Evolutionary conservation across 2,329 filamentous ascomycete species (phyloP).

Genomic region (Fulvia fulva): DNA sequence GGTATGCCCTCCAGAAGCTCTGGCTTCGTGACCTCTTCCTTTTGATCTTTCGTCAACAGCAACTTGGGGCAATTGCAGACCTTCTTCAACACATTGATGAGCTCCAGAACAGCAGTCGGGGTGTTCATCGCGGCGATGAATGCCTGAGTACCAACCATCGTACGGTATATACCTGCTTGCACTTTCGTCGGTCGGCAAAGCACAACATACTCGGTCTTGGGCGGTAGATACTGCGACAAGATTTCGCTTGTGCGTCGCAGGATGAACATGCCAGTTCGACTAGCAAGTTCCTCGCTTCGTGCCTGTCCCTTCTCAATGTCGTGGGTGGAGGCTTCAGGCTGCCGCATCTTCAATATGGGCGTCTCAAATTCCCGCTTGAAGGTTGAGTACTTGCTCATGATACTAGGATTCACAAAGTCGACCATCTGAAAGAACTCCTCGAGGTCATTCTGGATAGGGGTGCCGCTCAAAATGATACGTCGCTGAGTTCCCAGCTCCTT

Average conservation of each 20-base stretch:
- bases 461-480: conserved; percentile 62
- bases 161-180: conserved; percentile 59
- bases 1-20: conserved; percentile 45
- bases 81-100: conserved; percentile 71
- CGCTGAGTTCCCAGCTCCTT: conserved; percentile 59
- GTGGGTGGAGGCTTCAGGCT: conserved; percentile 58
- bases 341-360: conserved; percentile 60
- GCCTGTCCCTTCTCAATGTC: conserved; percentile 63
- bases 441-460: conserved; percentile 65
- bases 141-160: conserved; percentile 60
- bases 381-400: conserved; percentile 58
- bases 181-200: conserved; percentile 60
- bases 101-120: conserved; percentile 59
- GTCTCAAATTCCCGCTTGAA: conserved; percentile 63
- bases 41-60: conserved; percentile 48
- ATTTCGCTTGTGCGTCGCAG: conserved; percentile 63
- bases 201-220: conserved; percentile 64
- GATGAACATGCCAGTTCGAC: conserved; percentile 61
- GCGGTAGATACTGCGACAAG: conserved; percentile 61
- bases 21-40: conserved; percentile 32
- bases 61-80: conserved; percentile 68
- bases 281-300: conserved; percentile 57
- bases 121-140: conserved; percentile 61
- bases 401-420: conserved; percentile 64
- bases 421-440: conserved; percentile 65